phyloP scores from a whole-genome alignment of 2,329 filamentous ascomycete species.

The Fusarium sp. region DNA sequence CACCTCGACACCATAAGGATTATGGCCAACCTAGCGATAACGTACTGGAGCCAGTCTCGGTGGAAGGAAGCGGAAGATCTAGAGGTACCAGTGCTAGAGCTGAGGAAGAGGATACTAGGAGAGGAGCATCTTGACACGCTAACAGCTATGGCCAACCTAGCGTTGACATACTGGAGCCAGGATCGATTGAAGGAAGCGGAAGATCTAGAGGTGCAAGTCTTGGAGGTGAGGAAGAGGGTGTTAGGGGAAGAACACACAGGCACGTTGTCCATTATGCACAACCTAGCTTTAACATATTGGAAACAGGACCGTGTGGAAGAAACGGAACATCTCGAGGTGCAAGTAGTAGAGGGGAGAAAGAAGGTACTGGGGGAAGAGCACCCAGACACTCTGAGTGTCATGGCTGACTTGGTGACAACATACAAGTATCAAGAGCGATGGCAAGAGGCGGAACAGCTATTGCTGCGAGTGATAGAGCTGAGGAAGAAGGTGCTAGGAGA shows the following conservation, averaged over 20 bases:
- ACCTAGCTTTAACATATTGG: too few relatives aligned
- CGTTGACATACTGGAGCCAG: background rate
- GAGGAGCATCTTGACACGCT: constrained; percentile 6
- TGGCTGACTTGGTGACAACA: background rate
- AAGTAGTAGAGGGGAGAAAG: too few relatives aligned
- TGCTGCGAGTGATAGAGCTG: background rate
- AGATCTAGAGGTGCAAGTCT: background rate
- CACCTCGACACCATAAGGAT: background rate
- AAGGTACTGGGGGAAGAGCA: background rate
- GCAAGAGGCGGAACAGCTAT: constrained; percentile 5
- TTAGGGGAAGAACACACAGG: background rate
- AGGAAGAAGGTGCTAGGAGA: too few relatives aligned
- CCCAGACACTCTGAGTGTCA: background rate
- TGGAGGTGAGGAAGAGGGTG: background rate
- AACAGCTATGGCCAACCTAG: background rate
- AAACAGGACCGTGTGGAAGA: too few relatives aligned
- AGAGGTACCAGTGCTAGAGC: background rate
- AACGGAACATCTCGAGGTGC: too few relatives aligned
- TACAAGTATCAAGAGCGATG: background rate
- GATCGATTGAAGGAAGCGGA: constrained; percentile 4
- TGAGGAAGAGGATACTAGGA: background rate
- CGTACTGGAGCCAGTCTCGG: background rate
- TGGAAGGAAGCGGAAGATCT: constrained; percentile 8
- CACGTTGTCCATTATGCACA: too few relatives aligned
- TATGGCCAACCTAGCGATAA: background rate